Evolutionary conservation across 2,329 filamentous ascomycete species (phyloP).

Genomic region (Colletotrichum neosansevieriae): DNA sequence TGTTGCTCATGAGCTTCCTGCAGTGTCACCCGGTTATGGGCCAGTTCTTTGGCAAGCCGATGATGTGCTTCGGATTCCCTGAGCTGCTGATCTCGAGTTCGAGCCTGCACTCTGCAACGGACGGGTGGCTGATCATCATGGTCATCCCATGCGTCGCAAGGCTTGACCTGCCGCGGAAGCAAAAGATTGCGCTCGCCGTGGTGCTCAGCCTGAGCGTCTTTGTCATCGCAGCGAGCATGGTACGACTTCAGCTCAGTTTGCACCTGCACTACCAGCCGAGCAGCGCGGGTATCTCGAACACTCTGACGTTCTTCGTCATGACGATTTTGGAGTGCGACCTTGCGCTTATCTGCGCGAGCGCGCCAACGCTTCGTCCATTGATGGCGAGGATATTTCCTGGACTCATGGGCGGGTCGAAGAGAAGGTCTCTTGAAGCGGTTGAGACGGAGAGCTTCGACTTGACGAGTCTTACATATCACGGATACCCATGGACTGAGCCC

Average conservation of each 20-base stretch:
- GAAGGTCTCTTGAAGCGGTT: slow-evolving; percentile 26
- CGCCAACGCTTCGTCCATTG: slow-evolving; percentile 49
- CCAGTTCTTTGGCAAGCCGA: slow-evolving; percentile 49
- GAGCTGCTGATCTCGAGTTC: slow-evolving; percentile 58
- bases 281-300: slow-evolving; percentile 42
- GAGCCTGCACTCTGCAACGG: slow-evolving; percentile 60
- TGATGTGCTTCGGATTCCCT: slow-evolving; percentile 55
- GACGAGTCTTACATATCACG: slow-evolving; percentile 48
- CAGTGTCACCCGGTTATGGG: slow-evolving; percentile 57
- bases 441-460: slow-evolving; percentile 45
- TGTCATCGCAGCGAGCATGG: slow-evolving; percentile 51
- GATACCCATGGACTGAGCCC: slow-evolving; percentile 47
- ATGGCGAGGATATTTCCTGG: slow-evolving; percentile 46
- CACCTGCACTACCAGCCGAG: slow-evolving; percentile 44
- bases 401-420: slow-evolving; percentile 41
- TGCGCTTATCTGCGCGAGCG: slow-evolving; percentile 51
- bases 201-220: slow-evolving; percentile 61
- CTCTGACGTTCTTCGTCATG: slow-evolving; percentile 51
- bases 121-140: slow-evolving; percentile 57
- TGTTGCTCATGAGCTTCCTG: slow-evolving; percentile 54
- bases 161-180: slow-evolving; percentile 54
- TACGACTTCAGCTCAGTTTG: slow-evolving; percentile 48
- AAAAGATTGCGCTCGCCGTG: slow-evolving; percentile 56
- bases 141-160: slow-evolving; percentile 55
- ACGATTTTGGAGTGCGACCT: slow-evolving; percentile 52